Percentiles rank a stretch among this genome's conserved stretches.
phyloP scores from a whole-genome alignment of 192 early-diverging fungal species.

The Paraglomus brasilianum region DNA sequence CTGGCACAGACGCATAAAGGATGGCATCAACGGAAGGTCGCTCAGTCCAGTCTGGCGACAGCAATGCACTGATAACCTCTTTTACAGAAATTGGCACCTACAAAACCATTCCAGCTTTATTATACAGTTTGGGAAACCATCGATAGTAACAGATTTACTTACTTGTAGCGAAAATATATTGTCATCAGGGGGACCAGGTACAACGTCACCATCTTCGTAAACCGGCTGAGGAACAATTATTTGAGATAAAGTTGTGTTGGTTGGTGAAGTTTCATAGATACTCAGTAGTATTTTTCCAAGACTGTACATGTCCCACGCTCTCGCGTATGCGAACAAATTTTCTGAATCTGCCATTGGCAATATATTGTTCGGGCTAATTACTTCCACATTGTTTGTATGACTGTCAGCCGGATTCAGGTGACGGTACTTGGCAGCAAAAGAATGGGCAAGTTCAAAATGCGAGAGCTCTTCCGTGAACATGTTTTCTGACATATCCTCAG shows the following conservation, averaged over 20 bases:
- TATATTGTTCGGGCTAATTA: background rate
- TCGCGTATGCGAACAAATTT: slow-evolving; percentile 44
- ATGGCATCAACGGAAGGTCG: slow-evolving; percentile 52
- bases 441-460: slow-evolving; percentile 51
- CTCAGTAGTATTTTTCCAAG: slow-evolving; percentile 48
- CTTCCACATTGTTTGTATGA: slow-evolving; percentile 1
- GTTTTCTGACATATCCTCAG: slow-evolving; percentile 39
- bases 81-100: slow-evolving; percentile 52
- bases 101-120: background rate
- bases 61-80: slow-evolving; percentile 42
- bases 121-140: slow-evolving; percentile 6
- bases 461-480: slow-evolving; percentile 51
- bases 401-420: slow-evolving; percentile 36
- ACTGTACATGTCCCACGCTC: slow-evolving; percentile 54
- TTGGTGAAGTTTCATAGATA: slow-evolving; percentile 44
- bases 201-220: too few relatives aligned
- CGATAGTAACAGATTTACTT: too few relatives aligned
- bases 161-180: too few relatives aligned
- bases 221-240: background rate
- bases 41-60: slow-evolving; percentile 43
- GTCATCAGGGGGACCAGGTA: too few relatives aligned
- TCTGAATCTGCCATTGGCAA: background rate
- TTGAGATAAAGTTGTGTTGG: slow-evolving; percentile 25
- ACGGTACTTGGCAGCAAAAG: slow-evolving; percentile 50
- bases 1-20: slow-evolving; percentile 48